These are phyloP conservation scores for Aspergillus sclerotiicarbonarius DNA, from an alignment of 495 filamentous ascomycete species.

Conservation along the genomic window DNA sequence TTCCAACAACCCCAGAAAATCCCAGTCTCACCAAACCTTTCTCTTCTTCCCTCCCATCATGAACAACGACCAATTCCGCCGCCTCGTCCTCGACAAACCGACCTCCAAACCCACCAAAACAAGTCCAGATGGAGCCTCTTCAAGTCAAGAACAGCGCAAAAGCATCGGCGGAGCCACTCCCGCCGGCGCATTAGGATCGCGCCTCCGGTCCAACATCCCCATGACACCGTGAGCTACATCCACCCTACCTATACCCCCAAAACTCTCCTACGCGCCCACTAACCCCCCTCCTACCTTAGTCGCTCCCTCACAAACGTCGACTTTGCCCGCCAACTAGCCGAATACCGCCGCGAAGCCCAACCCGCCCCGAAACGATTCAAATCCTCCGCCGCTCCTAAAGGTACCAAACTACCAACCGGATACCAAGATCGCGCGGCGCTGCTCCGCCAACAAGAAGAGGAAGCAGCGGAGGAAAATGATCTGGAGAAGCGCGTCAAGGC, in stretches of 20 bases:
- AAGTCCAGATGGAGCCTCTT: background rate
- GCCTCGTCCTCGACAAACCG: slow-evolving; percentile 63
- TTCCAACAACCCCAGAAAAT: background rate
- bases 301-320: slow-evolving; percentile 68
- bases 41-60: slow-evolving; percentile 44
- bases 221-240: slow-evolving; percentile 71
- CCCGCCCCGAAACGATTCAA: slow-evolving; percentile 66
- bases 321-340: slow-evolving; percentile 83
- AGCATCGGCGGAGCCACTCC: slow-evolving; percentile 5
- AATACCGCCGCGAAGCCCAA: slow-evolving; percentile 60
- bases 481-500: slow-evolving; percentile 68
- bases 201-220: slow-evolving; percentile 72
- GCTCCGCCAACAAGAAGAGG: slow-evolving; percentile 24
- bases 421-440: slow-evolving; percentile 85
- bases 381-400: slow-evolving; percentile 77
- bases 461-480: slow-evolving; percentile 36
- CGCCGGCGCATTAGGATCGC: slow-evolving; percentile 39
- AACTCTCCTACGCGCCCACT: slow-evolving; percentile 24
- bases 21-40: background rate
- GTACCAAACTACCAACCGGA: slow-evolving; percentile 71
- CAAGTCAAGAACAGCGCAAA: background rate
- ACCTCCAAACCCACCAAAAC: slow-evolving; percentile 21
- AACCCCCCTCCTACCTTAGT: slow-evolving; percentile 38
- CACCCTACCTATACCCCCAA: background rate
- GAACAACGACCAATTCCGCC: slow-evolving; percentile 97